phyloP scores from a whole-genome alignment of 1,284 basidiomycete genomes.

The Cryptococcus sp. region DNA sequence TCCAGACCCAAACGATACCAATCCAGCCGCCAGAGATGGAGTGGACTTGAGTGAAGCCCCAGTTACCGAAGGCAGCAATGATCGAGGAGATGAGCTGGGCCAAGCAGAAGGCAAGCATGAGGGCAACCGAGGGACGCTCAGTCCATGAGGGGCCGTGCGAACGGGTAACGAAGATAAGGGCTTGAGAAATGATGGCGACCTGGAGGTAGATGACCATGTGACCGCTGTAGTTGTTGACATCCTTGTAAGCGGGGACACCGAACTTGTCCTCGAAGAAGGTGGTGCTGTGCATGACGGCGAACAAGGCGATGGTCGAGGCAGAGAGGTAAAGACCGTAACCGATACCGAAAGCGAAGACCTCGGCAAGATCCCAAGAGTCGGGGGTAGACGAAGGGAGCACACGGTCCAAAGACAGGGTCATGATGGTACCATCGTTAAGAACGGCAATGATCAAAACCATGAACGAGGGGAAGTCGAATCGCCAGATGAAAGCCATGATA shows the following conservation, averaged over 20 bases:
- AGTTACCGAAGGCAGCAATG: constrained; percentile 89
- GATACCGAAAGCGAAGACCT: constrained; percentile 93
- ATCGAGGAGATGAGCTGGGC: constrained; percentile 93
- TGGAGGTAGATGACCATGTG: constrained; percentile 71
- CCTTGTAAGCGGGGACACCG: constrained; percentile 62
- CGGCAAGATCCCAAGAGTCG: constrained; percentile 92
- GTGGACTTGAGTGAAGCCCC: constrained; percentile 81
- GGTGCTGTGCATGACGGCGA: constrained; percentile 82
- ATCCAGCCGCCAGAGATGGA: constrained; percentile 89
- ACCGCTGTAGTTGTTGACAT: constrained; percentile 53
- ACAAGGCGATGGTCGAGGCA: constrained; percentile 79
- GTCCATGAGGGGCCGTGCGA: constrained; percentile 97
- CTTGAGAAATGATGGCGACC: constrained; percentile 97
- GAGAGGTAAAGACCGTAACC: constrained; percentile 94
- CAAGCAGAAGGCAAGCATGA: constrained; percentile 85
- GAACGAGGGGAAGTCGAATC: constrained; percentile 98
- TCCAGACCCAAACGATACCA: constrained; percentile 95
- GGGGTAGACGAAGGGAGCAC: constrained; percentile 88
- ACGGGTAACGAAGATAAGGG: constrained; percentile 94
- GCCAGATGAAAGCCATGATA: constrained; percentile 87
- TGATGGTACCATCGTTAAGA: constrained; percentile 97
- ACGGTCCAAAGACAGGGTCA: constrained; percentile 96
- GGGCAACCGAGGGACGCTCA: constrained; percentile 89
- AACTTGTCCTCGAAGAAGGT: constrained; percentile 88
- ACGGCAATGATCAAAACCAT: constrained; percentile 98